These are phyloP conservation scores for Fusarium palustre DNA, from an alignment of 2,329 filamentous ascomycete species.

Conservation along the genomic window DNA sequence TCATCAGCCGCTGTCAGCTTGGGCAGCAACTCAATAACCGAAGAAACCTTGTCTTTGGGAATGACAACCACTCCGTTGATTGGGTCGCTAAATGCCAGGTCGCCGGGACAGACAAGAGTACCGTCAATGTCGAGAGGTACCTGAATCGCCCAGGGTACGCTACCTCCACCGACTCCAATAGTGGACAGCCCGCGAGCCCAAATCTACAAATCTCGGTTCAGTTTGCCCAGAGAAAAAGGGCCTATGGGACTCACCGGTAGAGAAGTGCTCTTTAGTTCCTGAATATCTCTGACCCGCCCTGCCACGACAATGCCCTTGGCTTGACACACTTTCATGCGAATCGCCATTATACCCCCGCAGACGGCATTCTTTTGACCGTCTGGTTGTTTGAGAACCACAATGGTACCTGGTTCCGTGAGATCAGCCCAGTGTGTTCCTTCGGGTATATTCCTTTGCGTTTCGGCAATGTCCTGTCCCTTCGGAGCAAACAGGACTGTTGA, in stretches of 20 bases:
- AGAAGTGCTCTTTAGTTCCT: slow-evolving; percentile 65
- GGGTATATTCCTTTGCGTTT: slow-evolving; percentile 63
- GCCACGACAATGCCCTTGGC: slow-evolving; percentile 73
- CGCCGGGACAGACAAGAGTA: slow-evolving; percentile 63
- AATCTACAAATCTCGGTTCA: slow-evolving; percentile 54
- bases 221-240: slow-evolving; percentile 18
- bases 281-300: slow-evolving; percentile 75
- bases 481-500: slow-evolving; percentile 73
- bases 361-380: slow-evolving; percentile 74
- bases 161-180: slow-evolving; percentile 67
- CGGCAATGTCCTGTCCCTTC: slow-evolving; percentile 59
- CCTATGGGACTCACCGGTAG: slow-evolving; percentile 63
- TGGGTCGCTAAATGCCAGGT: slow-evolving; percentile 77
- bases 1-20: slow-evolving; percentile 63
- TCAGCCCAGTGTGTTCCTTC: slow-evolving; percentile 76
- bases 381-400: slow-evolving; percentile 76
- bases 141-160: slow-evolving; percentile 66
- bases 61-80: slow-evolving; percentile 77
- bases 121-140: slow-evolving; percentile 59
- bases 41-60: slow-evolving; percentile 68
- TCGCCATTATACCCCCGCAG: slow-evolving; percentile 81
- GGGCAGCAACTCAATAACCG: slow-evolving; percentile 71
- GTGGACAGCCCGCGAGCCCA: slow-evolving; percentile 69
- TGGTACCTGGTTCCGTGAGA: slow-evolving; percentile 66
- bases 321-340: slow-evolving; percentile 72